A percentile compares a stretch with the other conserved stretches of the same genome.
phyloP scores from a whole-genome alignment of 306 rosid species.

The Vicia sativa region DNA sequence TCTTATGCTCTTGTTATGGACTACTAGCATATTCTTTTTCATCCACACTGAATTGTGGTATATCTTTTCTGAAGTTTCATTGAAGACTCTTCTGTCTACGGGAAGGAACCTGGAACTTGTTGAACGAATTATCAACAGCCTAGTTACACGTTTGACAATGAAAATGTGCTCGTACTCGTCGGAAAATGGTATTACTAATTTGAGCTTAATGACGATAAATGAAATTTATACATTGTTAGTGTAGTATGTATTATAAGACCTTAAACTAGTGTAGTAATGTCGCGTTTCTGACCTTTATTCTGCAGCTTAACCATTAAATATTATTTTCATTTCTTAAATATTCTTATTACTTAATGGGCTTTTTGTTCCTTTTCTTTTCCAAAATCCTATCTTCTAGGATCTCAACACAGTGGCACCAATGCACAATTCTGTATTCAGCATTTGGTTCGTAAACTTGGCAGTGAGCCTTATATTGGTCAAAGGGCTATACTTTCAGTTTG shows the following conservation, averaged over 20 bases:
- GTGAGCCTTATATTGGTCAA: conserved; percentile 71
- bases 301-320: conserved; percentile 27
- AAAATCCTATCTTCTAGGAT: conserved; percentile 48
- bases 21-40: conserved; percentile 13
- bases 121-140: conserved; percentile 71
- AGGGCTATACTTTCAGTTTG: conserved; percentile 68
- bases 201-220: conserved; percentile 33
- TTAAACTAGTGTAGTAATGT: background rate
- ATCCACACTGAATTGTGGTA: conserved; percentile 30
- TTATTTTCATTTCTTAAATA: conserved; percentile 9
- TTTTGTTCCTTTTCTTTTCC: conserved; percentile 2
- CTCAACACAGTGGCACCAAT: conserved; percentile 44
- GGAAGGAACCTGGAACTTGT: conserved; percentile 58
- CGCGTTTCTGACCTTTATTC: conserved; percentile 24
- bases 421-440: conserved; percentile 65
- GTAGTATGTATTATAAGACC: background rate
- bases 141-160: conserved; percentile 65
- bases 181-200: conserved; percentile 60
- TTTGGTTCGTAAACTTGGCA: conserved; percentile 79
- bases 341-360: conserved; percentile 22
- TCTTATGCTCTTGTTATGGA: conserved; percentile 3
- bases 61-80: conserved; percentile 59
- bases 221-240: conserved; percentile 9
- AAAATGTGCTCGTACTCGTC: conserved; percentile 61
- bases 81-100: conserved; percentile 59